A percentile compares a stretch with the other conserved stretches of the same genome.
phyloP scores from a whole-genome alignment of 2,329 filamentous ascomycete species.

The Exophiala dermatitidis region DNA sequence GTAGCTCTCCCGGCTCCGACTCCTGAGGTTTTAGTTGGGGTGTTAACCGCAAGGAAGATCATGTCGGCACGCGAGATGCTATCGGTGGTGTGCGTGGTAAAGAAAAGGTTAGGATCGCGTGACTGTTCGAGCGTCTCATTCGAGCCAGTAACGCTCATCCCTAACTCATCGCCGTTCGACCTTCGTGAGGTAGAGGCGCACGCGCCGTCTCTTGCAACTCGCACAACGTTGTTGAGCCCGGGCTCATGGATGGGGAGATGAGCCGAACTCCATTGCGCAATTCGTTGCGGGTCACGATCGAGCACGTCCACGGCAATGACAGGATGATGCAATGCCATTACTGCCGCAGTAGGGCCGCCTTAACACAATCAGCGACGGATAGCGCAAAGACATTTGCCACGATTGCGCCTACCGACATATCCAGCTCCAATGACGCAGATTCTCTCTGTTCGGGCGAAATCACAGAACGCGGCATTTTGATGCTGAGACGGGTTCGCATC shows the following conservation, averaged over 20 bases:
- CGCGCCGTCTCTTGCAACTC: conserved; percentile 38
- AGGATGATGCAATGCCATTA: conserved; percentile 67
- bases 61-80: conserved; percentile 62
- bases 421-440: conserved; percentile 70
- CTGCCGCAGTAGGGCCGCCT: conserved; percentile 68
- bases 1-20: conserved; percentile 63
- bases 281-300: conserved; percentile 58
- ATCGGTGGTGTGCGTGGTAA: conserved; percentile 59
- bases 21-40: conserved; percentile 66
- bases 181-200: conserved; percentile 4
- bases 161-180: no score
- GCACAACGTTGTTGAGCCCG: conserved; percentile 60
- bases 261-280: conserved; percentile 65
- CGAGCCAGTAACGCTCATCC: no score
- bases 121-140: no score
- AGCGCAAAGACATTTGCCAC: no score
- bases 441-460: conserved; percentile 27
- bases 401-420: conserved; percentile 58
- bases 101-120: conserved; percentile 62
- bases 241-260: conserved; percentile 71
- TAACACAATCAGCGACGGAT: no score
- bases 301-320: conserved; percentile 66
- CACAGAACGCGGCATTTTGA: neutral
- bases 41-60: conserved; percentile 70
- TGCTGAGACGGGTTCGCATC: conserved; percentile 1